Conservation (phyloP, 176 grass and related monocot genomes). For the Oryza punctata region DNA sequence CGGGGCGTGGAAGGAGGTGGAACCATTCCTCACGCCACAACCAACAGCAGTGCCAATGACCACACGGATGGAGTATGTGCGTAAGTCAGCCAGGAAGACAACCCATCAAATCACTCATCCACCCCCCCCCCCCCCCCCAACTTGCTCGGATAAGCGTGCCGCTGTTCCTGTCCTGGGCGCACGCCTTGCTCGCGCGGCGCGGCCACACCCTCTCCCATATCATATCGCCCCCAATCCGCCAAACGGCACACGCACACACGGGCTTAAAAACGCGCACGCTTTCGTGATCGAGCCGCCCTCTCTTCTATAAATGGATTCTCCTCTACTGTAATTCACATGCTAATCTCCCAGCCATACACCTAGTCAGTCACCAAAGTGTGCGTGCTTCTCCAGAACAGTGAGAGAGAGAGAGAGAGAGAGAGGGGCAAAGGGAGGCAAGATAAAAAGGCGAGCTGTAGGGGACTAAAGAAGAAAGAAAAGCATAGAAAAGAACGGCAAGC, state of each 20-base stretch:
- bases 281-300: conserved; percentile 30
- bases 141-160: conserved; percentile 39
- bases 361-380: neutral
- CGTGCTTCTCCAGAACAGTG: neutral
- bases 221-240: neutral
- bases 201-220: neutral
- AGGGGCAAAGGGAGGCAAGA: conserved; percentile 7
- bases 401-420: neutral
- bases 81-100: conserved; percentile 24
- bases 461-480: conserved; percentile 24
- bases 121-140: too few relatives aligned
- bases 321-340: conserved; percentile 18
- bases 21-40: conserved; percentile 42
- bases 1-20: neutral
- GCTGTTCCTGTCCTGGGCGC: conserved; percentile 30
- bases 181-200: conserved; percentile 5
- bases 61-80: conserved; percentile 31
- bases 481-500: conserved; percentile 30
- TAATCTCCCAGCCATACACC: conserved; percentile 28
- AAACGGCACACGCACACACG: neutral
- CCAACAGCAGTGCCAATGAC: neutral
- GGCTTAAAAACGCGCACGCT: conserved; percentile 28
- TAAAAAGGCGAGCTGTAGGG: conserved; percentile 51
- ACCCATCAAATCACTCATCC: conserved; percentile 21
- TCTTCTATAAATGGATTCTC: conserved; percentile 17